phyloP scores from a whole-genome alignment of 768 basidiomycete species.

The Trametes villosa region DNA sequence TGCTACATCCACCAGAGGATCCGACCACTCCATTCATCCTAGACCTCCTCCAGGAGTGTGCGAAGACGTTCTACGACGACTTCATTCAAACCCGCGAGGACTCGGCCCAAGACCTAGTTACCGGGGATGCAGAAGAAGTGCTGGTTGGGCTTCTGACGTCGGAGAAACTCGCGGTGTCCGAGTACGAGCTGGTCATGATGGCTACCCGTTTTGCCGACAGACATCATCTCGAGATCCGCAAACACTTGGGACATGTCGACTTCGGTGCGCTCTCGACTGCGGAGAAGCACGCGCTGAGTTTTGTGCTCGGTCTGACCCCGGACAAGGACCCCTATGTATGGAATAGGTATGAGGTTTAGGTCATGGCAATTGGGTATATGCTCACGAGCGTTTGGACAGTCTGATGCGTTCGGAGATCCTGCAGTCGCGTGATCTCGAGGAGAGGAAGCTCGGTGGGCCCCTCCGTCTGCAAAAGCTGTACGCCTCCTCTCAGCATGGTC shows the following conservation, averaged over 20 bases:
- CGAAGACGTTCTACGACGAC: constrained; percentile 47
- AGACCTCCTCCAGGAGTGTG: constrained; percentile 53
- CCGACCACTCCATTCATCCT: constrained; percentile 52
- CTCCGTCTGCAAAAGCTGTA: constrained; percentile 65
- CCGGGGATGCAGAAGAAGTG: constrained; percentile 46
- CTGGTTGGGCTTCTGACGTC: constrained; percentile 52
- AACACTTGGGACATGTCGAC: constrained; percentile 56
- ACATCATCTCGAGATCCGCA: constrained; percentile 47
- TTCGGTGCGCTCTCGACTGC: constrained; percentile 56
- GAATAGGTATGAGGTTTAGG: constrained; percentile 43
- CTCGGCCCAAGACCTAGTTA: constrained; percentile 23
- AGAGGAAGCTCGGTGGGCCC: constrained; percentile 53
- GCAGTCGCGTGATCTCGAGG: constrained; percentile 51
- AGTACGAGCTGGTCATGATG: constrained; percentile 63
- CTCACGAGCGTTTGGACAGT: constrained; percentile 33
- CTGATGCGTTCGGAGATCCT: constrained; percentile 65
- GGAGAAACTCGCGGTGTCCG: constrained; percentile 57
- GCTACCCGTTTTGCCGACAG: constrained; percentile 51
- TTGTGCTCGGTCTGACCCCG: constrained; percentile 44
- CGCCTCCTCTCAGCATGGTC: constrained; percentile 55
- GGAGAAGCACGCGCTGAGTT: constrained; percentile 57
- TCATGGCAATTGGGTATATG: too few species aligned
- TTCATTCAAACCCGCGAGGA: constrained; percentile 42
- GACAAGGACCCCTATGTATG: constrained; percentile 54
- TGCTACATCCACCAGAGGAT: constrained; percentile 51